A percentile compares a stretch with the other conserved stretches of the same genome.
Conservation (phyloP, 2,329 filamentous ascomycete genomes). For the Microdochium bolleyi region DNA sequence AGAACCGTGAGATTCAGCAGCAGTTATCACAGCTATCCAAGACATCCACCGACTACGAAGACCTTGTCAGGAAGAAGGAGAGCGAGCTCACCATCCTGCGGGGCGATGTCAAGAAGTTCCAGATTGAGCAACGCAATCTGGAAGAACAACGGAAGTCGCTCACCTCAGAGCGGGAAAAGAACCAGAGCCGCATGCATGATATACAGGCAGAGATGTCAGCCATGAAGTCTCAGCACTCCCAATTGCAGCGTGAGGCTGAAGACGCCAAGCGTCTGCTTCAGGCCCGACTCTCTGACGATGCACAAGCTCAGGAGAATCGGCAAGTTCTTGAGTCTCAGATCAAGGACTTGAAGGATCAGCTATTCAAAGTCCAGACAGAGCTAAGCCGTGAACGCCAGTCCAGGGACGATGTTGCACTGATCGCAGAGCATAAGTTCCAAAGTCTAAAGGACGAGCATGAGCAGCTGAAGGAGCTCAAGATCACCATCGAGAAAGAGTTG, state of each 20-base stretch:
- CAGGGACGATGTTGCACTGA: conserved; percentile 83
- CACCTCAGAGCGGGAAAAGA: conserved; percentile 68
- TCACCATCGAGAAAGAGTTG: conserved; percentile 95
- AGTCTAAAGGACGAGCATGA: conserved; percentile 80
- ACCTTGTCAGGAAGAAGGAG: conserved; percentile 86
- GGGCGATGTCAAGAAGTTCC: conserved; percentile 74
- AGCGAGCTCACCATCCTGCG: conserved; percentile 83
- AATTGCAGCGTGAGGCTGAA: conserved; percentile 79
- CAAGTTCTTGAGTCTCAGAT: conserved; percentile 82
- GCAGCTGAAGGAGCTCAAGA: conserved; percentile 85
- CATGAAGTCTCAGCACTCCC: conserved; percentile 74
- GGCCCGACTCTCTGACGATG: conserved; percentile 82
- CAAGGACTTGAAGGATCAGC: conserved; percentile 74
- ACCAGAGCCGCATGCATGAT: conserved; percentile 68
- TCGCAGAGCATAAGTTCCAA: conserved; percentile 81
- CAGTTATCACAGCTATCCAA: conserved; percentile 82
- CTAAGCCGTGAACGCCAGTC: conserved; percentile 89
- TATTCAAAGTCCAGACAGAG: conserved; percentile 80
- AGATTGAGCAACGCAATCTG: conserved; percentile 69
- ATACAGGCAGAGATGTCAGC: conserved; percentile 83
- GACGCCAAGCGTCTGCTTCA: conserved; percentile 84
- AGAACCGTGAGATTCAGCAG: conserved; percentile 75
- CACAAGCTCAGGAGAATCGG: conserved; percentile 71
- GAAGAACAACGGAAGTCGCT: conserved; percentile 72
- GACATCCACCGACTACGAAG: conserved; percentile 91